Conservation (phyloP, 73 alveolate genomes). For the Blepharisma japonicum region DNA sequence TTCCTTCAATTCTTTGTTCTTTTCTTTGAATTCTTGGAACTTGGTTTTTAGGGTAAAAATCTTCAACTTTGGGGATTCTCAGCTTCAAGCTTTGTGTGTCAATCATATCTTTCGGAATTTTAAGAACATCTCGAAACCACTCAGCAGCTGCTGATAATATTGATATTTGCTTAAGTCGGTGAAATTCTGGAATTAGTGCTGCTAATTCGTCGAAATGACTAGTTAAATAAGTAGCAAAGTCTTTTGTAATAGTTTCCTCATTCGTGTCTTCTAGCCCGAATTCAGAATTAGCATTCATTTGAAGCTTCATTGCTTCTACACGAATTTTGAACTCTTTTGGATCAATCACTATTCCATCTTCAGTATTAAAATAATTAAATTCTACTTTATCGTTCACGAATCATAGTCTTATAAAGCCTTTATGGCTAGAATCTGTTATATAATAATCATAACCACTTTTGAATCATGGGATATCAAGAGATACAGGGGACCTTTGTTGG, state of each 20-base stretch:
- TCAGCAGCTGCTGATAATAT: neutral
- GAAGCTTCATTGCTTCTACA: constrained; percentile 24
- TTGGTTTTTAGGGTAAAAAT: neutral
- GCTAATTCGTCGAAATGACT: neutral
- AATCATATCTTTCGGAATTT: constrained; percentile 26
- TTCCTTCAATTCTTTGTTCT: neutral
- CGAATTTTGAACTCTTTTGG: constrained; percentile 14
- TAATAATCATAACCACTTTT: constrained; percentile 13
- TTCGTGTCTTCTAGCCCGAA: constrained; percentile 11
- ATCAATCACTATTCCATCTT: neutral
- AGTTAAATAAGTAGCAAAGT: neutral
- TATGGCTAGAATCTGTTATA: neutral
- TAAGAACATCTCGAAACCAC: constrained; percentile 24
- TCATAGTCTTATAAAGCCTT: constrained; percentile 17
- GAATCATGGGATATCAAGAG: constrained; percentile 6
- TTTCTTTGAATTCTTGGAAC: constrained; percentile 11
- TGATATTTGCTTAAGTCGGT: constrained; percentile 3
- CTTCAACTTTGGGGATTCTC: neutral
- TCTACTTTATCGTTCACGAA: constrained; percentile 29
- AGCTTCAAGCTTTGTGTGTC: neutral
- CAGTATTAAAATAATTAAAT: constrained; percentile 1
- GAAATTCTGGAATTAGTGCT: constrained; percentile 5
- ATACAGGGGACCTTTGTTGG: neutral
- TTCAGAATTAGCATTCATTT: neutral
- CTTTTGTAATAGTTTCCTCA: neutral